Evolutionary conservation across 1,284 basidiomycete genomes (phyloP).

Genomic region (Athelia sp.): DNA sequence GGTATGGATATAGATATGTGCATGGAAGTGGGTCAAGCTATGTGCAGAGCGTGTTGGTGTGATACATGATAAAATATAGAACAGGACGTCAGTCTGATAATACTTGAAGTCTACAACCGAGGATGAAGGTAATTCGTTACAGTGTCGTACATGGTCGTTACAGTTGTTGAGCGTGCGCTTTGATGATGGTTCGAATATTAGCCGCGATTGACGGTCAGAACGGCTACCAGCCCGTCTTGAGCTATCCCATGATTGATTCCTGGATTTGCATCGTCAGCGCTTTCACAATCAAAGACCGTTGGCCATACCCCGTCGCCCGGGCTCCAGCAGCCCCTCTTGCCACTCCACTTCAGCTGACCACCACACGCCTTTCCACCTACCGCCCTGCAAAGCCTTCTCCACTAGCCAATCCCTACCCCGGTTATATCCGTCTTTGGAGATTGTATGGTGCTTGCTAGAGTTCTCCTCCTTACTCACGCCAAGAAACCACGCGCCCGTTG

Average conservation of each 20-base stretch:
- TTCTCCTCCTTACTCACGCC: slow-evolving; percentile 74
- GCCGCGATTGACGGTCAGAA: slow-evolving; percentile 54
- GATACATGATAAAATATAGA: too few relatives aligned
- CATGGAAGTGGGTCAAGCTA: too few relatives aligned
- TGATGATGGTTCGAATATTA: too few relatives aligned
- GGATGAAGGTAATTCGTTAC: too few relatives aligned
- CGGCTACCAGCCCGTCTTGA: slow-evolving; percentile 74
- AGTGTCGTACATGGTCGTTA: too few relatives aligned
- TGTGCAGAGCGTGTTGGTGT: too few relatives aligned
- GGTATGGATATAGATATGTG: too few relatives aligned
- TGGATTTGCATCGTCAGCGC: slow-evolving; percentile 18
- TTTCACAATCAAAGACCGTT: slow-evolving; percentile 9
- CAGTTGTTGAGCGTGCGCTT: too few relatives aligned
- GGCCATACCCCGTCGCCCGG: slow-evolving; percentile 53
- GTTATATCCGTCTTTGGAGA: slow-evolving; percentile 73
- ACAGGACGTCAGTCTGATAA: too few relatives aligned
- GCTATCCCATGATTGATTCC: slow-evolving; percentile 76
- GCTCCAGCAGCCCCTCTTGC: slow-evolving; percentile 59
- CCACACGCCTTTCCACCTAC: slow-evolving; percentile 53
- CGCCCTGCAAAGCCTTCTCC: slow-evolving; percentile 54
- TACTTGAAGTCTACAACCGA: too few relatives aligned
- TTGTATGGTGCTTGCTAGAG: slow-evolving; percentile 63
- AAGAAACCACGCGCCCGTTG: slow-evolving; percentile 63
- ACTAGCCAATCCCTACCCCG: slow-evolving; percentile 73
- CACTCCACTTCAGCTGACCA: slow-evolving; percentile 75